A percentile compares a stretch with the other conserved stretches of the same genome.
Evolutionary conservation across 768 basidiomycete species (phyloP).

Genomic region (Psilocybe sp.): DNA sequence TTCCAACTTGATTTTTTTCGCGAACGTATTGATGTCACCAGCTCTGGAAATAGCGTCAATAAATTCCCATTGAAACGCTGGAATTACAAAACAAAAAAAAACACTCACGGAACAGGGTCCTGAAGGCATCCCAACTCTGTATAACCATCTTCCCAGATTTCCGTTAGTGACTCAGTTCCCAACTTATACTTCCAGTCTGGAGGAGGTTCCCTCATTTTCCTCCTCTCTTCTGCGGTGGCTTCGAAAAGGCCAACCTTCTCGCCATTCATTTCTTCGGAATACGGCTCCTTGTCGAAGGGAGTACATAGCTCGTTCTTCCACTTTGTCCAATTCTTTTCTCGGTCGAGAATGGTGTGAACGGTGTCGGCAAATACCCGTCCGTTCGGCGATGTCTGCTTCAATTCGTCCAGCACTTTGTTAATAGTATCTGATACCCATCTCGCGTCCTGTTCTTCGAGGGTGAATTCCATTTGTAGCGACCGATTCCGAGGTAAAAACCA

Average conservation of each 20-base stretch:
- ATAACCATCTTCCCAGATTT: constrained; percentile 85
- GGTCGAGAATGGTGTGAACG: constrained; percentile 64
- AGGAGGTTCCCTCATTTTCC: constrained; percentile 54
- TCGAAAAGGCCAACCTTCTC: constrained; percentile 57
- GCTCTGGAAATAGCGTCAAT: constrained; percentile 37
- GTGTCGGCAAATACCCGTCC: constrained; percentile 78
- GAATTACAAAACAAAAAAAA: background rate
- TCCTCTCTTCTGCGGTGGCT: constrained; percentile 50
- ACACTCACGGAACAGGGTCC: constrained; percentile 52
- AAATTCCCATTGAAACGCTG: constrained; percentile 3
- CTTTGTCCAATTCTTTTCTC: constrained; percentile 87
- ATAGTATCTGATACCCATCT: constrained; percentile 78
- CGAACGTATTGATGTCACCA: constrained; percentile 72
- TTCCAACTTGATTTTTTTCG: constrained; percentile 67
- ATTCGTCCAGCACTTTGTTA: constrained; percentile 52
- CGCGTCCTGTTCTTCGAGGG: constrained; percentile 60
- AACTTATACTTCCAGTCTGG: constrained; percentile 62
- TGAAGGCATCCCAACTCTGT: constrained; percentile 59
- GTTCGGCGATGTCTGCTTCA: constrained; percentile 75
- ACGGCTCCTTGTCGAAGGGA: constrained; percentile 74
- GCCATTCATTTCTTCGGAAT: constrained; percentile 47
- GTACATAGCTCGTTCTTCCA: constrained; percentile 87
- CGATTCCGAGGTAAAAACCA: constrained; percentile 69
- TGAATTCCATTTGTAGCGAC: constrained; percentile 83
- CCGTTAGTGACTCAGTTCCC: constrained; percentile 70